Conservation (phyloP, 176 grass and related monocot species). For the Paspalum vaginatum region DNA sequence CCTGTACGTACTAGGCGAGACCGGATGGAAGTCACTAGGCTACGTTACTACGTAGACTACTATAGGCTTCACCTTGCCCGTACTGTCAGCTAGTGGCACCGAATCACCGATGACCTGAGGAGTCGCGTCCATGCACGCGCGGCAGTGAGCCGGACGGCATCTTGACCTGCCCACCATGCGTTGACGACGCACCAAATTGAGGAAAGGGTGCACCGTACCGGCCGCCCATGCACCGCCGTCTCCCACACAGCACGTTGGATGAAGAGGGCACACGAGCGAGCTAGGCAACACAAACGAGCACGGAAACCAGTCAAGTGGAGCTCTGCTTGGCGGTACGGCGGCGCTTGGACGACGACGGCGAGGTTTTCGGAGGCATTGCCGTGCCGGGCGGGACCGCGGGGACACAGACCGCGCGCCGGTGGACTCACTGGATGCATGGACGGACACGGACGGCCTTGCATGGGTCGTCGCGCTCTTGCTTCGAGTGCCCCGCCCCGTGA, state of each 20-base stretch:
- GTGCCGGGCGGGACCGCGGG: background rate
- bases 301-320: background rate
- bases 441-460: background rate
- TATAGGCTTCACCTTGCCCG: too few relatives aligned
- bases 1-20: constrained; percentile 43
- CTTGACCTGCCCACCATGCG: constrained; percentile 16
- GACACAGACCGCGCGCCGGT: background rate
- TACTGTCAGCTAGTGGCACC: too few relatives aligned
- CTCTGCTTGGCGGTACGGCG: background rate
- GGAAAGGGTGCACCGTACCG: background rate
- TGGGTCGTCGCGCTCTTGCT: background rate
- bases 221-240: constrained; percentile 11
- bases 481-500: background rate
- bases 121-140: too few relatives aligned
- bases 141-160: background rate
- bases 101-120: too few relatives aligned
- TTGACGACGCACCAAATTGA: constrained; percentile 16
- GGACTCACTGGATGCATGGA: too few relatives aligned
- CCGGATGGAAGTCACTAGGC: constrained; percentile 31
- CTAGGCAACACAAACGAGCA: background rate
- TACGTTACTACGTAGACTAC: background rate
- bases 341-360: constrained; percentile 16
- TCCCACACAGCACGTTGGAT: constrained; percentile 7
- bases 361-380: background rate
- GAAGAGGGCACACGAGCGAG: background rate